Evolutionary conservation across 495 filamentous ascomycete genomes (phyloP).

Genomic region (Apodospora peruviana): DNA sequence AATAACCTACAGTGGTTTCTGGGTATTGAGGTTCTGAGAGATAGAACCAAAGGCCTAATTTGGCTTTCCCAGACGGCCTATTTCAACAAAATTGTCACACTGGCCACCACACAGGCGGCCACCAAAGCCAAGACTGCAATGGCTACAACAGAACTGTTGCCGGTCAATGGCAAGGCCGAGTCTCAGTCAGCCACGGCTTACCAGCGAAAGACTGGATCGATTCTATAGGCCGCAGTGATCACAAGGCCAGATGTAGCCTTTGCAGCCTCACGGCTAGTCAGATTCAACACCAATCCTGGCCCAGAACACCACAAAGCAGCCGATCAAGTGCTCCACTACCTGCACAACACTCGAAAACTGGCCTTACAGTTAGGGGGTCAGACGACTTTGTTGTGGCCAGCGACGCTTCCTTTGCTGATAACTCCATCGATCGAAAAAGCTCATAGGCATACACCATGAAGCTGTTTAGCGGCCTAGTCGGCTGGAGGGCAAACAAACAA

Average conservation of each 20-base stretch:
- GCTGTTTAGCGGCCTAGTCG: constrained; percentile 17
- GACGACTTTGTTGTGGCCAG: constrained; percentile 6
- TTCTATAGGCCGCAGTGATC: constrained; percentile 8
- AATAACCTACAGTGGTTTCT: constrained; percentile 7
- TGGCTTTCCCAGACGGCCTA: constrained; percentile 9
- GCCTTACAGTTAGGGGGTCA: constrained; percentile 5
- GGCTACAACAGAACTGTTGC: not conserved
- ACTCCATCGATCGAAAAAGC: constrained; percentile 1
- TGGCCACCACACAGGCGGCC: not conserved
- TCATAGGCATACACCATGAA: constrained; percentile 18
- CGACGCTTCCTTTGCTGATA: constrained; percentile 4
- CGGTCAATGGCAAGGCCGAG: not conserved
- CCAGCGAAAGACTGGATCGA: constrained; percentile 6
- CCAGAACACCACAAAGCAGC: constrained; percentile 6
- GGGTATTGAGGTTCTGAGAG: constrained; percentile 5
- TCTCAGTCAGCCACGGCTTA: not conserved
- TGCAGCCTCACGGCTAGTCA: not conserved
- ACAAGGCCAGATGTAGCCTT: constrained; percentile 12
- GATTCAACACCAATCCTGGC: constrained; percentile 7
- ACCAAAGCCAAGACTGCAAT: not conserved
- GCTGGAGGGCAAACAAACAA: constrained; percentile 20
- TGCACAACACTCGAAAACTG: not conserved
- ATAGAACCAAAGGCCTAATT: constrained; percentile 5
- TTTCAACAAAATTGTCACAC: constrained; percentile 3
- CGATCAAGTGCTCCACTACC: constrained; percentile 8